Base-by-base conservation (phyloP, 164 flowering plant genomes). In the Chloranthus sessilifolius region DNA sequence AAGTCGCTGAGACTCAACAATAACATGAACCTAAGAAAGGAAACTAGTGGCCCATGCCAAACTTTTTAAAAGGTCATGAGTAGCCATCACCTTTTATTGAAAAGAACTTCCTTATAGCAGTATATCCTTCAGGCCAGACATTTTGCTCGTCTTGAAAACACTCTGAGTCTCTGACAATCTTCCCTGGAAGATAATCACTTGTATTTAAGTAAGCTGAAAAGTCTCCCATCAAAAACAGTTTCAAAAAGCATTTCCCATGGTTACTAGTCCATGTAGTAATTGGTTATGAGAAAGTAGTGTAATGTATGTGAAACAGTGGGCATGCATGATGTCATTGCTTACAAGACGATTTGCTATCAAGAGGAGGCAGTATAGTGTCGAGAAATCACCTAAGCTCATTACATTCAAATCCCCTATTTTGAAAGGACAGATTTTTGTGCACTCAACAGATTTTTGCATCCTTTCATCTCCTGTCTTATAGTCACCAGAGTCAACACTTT, bases 91-190 rank as follows among this genome's bases (percentile, higher is more conserved):
- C 92, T 42, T 57, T 65, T 35, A 68, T 34, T 40, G 92, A 81
- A 44, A 60, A 54, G 58, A 74, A 81, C 66, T 76, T 79, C 68
- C 95, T 74, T 56, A 67, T 45, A 51, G 85, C 90, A 44, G 80
- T 75, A 64, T 85, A 85, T 29, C 88, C 95, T 62, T 80, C 82
- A 28, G 95, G 90, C 75, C 89, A 85, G 63, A 72, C 68, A 53
- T 50, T 59, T 33, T 50, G 52, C 53, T 66, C 84, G 62, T 73
- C 69, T 25, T 53, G 76, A 53, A 80, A 85, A 74, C 63, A 60
- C 46, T 67, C 71, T 0, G 89, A 85, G 61, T 82, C 85, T 44
- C 50, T 75, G n/a, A 80, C 81, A 25, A 78, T 58, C 57, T 68
- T 75, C 20, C 95, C 95, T 85, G 85, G 0, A 68, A 59, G 27